A percentile compares a stretch with the other conserved stretches of the same genome.
These are phyloP conservation scores for Capsicum pubescens DNA, from an alignment of 257 asterid species.

Conservation along the genomic window DNA sequence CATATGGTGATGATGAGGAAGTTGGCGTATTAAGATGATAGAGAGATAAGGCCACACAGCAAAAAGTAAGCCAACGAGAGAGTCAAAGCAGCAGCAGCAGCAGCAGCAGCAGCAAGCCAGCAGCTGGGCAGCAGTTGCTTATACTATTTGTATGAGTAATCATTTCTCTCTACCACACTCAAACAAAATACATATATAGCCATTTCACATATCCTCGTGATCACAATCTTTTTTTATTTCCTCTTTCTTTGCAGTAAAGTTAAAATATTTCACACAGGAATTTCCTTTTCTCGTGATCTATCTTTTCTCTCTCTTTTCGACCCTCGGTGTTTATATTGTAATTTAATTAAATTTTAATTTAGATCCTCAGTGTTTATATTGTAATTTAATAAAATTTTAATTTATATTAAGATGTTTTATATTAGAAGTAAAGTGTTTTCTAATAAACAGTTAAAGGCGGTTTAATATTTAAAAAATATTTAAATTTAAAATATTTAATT, in stretches of 20 bases:
- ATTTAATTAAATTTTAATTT: too few relatives aligned
- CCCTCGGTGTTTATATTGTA: too few relatives aligned
- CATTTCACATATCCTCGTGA: slow-evolving; percentile 29
- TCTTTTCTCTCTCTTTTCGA: too few relatives aligned
- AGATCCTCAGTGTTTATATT: too few relatives aligned
- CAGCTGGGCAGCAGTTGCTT: slow-evolving; percentile 32
- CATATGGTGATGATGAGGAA: slow-evolving; percentile 9
- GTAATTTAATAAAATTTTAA: too few relatives aligned
- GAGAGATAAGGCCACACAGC: background rate
- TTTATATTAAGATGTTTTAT: too few relatives aligned
- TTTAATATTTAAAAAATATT: too few relatives aligned
- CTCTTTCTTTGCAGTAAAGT: background rate
- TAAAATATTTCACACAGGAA: background rate
- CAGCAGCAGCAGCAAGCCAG: background rate
- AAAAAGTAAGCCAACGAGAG: background rate
- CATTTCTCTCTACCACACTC: slow-evolving; percentile 23
- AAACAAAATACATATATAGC: background rate
- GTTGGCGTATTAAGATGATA: slow-evolving; percentile 29
- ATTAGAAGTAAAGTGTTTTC: too few relatives aligned
- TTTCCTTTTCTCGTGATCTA: background rate
- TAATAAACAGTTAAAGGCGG: too few relatives aligned
- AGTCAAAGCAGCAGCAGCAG: slow-evolving; percentile 27
- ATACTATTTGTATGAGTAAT: slow-evolving; percentile 40
- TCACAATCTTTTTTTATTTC: background rate
- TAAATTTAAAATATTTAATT: too few relatives aligned